Conservation (phyloP, 2,329 filamentous ascomycete genomes). For the Xylaria sp. region DNA sequence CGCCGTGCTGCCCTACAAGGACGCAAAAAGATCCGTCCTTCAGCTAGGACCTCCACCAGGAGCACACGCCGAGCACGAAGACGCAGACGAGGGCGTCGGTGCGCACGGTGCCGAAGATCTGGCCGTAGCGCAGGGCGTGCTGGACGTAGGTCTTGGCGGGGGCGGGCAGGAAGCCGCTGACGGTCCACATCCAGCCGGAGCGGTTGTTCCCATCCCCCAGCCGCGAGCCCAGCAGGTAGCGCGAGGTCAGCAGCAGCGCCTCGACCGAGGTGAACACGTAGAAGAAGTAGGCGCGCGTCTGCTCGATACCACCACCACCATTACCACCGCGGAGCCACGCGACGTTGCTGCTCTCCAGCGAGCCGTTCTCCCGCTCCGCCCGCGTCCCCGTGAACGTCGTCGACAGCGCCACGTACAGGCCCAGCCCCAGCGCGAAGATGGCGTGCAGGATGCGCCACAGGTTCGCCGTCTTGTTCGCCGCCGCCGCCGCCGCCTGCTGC, state of each 20-base stretch:
- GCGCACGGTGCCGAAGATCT: slow-evolving; percentile 72
- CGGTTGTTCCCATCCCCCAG: no score
- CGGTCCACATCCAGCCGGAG: slow-evolving; percentile 64
- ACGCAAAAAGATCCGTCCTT: background rate
- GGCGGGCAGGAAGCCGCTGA: slow-evolving; percentile 67
- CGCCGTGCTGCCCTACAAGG: background rate
- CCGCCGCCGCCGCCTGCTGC: slow-evolving; percentile 32
- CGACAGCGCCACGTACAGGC: slow-evolving; percentile 68
- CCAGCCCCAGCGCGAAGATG: slow-evolving; percentile 69
- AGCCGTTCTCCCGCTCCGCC: slow-evolving; percentile 57
- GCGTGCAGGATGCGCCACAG: slow-evolving; percentile 77
- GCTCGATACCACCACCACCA: slow-evolving; percentile 36
- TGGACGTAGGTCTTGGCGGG: slow-evolving; percentile 64
- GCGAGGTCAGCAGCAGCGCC: slow-evolving; percentile 69
- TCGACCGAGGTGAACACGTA: slow-evolving; percentile 81
- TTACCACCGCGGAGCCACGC: slow-evolving; percentile 28
- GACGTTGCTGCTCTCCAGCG: slow-evolving; percentile 42
- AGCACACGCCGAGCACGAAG: slow-evolving; percentile 69
- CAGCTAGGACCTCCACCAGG: slow-evolving; percentile 45
- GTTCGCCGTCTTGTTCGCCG: slow-evolving; percentile 45
- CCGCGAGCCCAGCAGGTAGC: slow-evolving; percentile 74
- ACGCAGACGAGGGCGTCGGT: slow-evolving; percentile 75
- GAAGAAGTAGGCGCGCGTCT: slow-evolving; percentile 62
- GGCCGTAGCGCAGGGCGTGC: slow-evolving; percentile 65
- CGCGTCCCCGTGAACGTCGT: slow-evolving; percentile 71